Evolutionary conservation across 2,329 filamentous ascomycete genomes (phyloP).

Genomic region (Rhinocladiella similis): DNA sequence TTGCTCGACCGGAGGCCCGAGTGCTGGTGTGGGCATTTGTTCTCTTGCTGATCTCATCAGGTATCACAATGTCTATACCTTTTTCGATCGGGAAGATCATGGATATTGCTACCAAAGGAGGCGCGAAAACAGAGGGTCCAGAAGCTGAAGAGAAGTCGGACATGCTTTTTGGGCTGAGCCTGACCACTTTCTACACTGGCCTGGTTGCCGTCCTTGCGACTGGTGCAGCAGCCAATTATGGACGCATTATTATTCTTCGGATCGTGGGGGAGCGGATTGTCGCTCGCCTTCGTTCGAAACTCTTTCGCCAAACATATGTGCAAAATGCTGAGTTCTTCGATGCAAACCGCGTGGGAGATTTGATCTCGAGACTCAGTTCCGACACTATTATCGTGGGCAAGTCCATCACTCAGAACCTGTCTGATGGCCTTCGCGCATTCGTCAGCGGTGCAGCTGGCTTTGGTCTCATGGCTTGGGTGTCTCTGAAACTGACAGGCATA

Average conservation of each 20-base stretch:
- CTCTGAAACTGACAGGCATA: constrained; percentile 83
- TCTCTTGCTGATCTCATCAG: constrained; percentile 84
- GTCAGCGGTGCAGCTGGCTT: constrained; percentile 91
- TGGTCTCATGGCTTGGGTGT: constrained; percentile 92
- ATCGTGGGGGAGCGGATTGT: constrained; percentile 96
- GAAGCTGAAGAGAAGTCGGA: constrained; percentile 53
- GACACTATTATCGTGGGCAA: constrained; percentile 98
- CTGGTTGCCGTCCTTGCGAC: constrained; percentile 75
- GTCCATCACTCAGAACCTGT: constrained; percentile 96
- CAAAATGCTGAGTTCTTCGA: constrained; percentile 96
- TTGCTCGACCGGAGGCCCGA: constrained; percentile 80
- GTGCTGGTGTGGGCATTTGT: constrained; percentile 78
- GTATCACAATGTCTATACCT: constrained; percentile 92
- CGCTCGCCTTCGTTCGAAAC: constrained; percentile 79
- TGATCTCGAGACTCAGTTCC: constrained; percentile 92
- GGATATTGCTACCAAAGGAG: constrained; percentile 79
- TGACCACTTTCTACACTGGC: constrained; percentile 84
- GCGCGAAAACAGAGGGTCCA: constrained; percentile 38
- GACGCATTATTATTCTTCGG: constrained; percentile 85
- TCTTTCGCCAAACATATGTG: constrained; percentile 90
- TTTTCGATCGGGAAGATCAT: constrained; percentile 96
- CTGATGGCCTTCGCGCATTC: constrained; percentile 86
- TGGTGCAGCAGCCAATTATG: constrained; percentile 89
- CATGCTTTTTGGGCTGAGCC: constrained; percentile 77
- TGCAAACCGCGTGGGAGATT: constrained; percentile 91